Percentiles rank a stretch among this genome's conserved stretches.
These are phyloP conservation scores for Colletotrichum agaves DNA, from an alignment of 2,329 filamentous ascomycete species.

Conservation along the genomic window DNA sequence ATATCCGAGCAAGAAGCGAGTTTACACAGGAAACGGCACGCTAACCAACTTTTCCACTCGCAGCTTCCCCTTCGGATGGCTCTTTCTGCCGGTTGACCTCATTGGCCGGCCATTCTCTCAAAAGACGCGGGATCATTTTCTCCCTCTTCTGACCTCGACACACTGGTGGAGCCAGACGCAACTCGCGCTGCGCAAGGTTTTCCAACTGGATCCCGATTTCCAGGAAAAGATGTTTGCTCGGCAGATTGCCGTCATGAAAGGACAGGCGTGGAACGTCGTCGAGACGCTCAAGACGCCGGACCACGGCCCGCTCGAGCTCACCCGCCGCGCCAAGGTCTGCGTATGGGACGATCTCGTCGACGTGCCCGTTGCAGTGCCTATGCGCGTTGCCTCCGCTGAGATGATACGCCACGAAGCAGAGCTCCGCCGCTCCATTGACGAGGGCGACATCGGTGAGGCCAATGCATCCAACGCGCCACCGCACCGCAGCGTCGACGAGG, in stretches of 20 bases:
- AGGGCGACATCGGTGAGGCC: constrained; percentile 83
- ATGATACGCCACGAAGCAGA: constrained; percentile 66
- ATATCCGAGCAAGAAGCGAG: not conserved
- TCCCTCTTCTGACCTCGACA: constrained; percentile 94
- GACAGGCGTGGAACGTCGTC: constrained; percentile 98
- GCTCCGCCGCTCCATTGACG: constrained; percentile 65
- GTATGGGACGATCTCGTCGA: constrained; percentile 99
- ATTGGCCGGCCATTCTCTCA: constrained; percentile 97
- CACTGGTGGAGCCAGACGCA: constrained; percentile 98
- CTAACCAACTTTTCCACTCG: constrained; percentile 11
- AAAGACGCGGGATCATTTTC: constrained; percentile 91
- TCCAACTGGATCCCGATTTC: constrained; percentile 93
- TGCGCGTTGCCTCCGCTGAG: constrained; percentile 87
- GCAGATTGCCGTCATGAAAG: constrained; percentile 99
- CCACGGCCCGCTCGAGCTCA: constrained; percentile 93
- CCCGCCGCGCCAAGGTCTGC: constrained; percentile 87
- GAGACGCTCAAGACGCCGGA: constrained; percentile 94
- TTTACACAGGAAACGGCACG: not conserved
- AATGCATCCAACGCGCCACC: constrained; percentile 49
- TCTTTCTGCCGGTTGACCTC: constrained; percentile 94
- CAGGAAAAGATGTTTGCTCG: constrained; percentile 99
- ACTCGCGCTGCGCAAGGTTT: constrained; percentile 84
- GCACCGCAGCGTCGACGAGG: constrained; percentile 55
- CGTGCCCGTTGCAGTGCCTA: constrained; percentile 91
- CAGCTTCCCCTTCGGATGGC: constrained; percentile 98